Percentiles rank a stretch among this genome's conserved stretches.
Evolutionary conservation across 306 rosid genomes (phyloP).

Genomic region (Dalbergia cochinchinensis): DNA sequence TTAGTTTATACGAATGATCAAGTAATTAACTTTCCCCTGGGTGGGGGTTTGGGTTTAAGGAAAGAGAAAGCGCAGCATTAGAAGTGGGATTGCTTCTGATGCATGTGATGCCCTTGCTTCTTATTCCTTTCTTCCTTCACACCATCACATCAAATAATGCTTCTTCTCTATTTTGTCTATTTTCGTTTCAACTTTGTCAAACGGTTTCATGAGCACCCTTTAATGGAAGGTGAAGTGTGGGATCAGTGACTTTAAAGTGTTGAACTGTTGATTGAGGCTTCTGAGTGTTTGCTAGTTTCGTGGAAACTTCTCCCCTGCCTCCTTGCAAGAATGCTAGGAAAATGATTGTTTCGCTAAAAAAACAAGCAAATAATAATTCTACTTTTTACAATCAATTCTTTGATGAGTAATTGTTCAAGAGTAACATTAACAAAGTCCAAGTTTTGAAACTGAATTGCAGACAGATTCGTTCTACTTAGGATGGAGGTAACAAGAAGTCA

Average conservation of each 20-base stretch:
- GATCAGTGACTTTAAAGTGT: neutral
- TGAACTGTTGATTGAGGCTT: conserved; percentile 10
- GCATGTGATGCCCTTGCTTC: conserved; percentile 16
- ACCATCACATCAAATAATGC: neutral
- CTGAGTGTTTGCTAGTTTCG: conserved; percentile 34
- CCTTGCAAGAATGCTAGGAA: neutral
- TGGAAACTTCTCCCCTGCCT: conserved; percentile 47
- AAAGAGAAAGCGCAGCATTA: conserved; percentile 28
- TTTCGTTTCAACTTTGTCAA: no score
- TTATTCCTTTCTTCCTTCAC: conserved; percentile 51
- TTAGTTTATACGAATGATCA: conserved; percentile 38
- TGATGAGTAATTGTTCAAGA: no score
- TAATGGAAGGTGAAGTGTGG: neutral
- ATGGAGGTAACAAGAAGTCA: no score
- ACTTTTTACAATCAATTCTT: no score
- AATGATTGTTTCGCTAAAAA: neutral
- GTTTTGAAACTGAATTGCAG: no score
- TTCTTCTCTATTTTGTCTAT: neutral
- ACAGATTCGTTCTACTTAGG: no score
- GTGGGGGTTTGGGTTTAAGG: conserved; percentile 47
- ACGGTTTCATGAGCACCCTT: neutral
- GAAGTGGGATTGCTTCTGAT: conserved; percentile 48
- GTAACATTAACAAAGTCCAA: neutral
- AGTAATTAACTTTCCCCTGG: conserved; percentile 32
- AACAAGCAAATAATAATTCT: neutral